Evolutionary conservation across 306 rosid genomes (phyloP), one percentile per base, ranked within the genome.

Genomic region (Mimosa pudica): DNA sequence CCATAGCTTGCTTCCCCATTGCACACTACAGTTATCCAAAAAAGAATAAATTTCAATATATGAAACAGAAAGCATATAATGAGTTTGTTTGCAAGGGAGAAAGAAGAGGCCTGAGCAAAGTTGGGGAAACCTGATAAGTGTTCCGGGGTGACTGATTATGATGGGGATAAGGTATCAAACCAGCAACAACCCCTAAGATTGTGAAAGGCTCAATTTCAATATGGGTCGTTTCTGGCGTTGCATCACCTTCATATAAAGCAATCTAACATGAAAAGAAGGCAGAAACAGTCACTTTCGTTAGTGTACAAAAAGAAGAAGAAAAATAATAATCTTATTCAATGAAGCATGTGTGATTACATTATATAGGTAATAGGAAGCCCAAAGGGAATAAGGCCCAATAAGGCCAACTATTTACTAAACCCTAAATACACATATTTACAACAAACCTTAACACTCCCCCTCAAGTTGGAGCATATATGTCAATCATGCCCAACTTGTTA

Each of bases 1-100:
- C 98, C 98, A 94, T 94, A 32, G 98, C 98, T 89, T 94, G 98
- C 84, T 94, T 94, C 81, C 98, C 98, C 98, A 92, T 94, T 12
- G 97, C 97, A 77, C 98, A 94, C 97, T 94, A 67, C 80, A 61
- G 57, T 72, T 42, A 76, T 42, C 49, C 79, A 75, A 72, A 84
- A 84, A 60, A 78, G 10, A 52, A 75, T 60, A 48, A 48, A 76
- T 54, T 32, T 81, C 77, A 81, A 76, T 69, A n/a, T 18, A 18
- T 42, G 36, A 47, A 76, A 61, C 54, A 64, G 30, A 14, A 79
- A 18, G 51, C 24, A 14, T 72, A 75, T 48, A 13, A 71, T 20
- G 57, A 73, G 20, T n/a, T 66, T 57, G 14, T 61, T 48, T 81
- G 0, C 20, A 6, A 18, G 33, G 60, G 63, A 60, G 63, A 62